Base-by-base conservation (phyloP, 805 yeast species). In the Jamesozyma lodderae region DNA sequence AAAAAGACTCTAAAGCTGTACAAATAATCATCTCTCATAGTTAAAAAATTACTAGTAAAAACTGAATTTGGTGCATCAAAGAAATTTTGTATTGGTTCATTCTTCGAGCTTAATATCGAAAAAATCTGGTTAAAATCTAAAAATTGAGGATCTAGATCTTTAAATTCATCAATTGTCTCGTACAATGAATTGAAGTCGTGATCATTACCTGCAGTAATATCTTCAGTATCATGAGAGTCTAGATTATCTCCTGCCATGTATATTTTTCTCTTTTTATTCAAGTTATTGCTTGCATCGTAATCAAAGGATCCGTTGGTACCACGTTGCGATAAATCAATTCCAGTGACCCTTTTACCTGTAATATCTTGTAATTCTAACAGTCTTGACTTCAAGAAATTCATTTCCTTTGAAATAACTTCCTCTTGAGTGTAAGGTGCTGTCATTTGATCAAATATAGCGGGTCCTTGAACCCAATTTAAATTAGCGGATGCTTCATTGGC, bases 401-500 rank as follows among this genome's bases (percentile, higher is more conserved):
- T 47, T 39, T 58, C 62, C 32, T 49, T 53, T 31, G 42, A 32
- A 9, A 55, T 29, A 2, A 51, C 42, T n/a, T 51, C 59, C 15
- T 47, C 51, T 31, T 48, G 49, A 6, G 51, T 41, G 37, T 52
- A 52, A 14, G 54, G 49, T 3, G 50, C 43, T 1, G 49, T 44
- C 30, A 48, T 40, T 25, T 47, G 46, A 34, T 56, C 59, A 30
- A 54, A 49, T 11, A 56, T 53, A 3, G 57, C 59, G 9, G 61
- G 61, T 3, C 59, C 59, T 40, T 55, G 56, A 15, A 55, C 52
- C 55, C 55, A 55, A 37, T 55, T 50, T 38, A 51, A 45, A 22
- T 45, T 45, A 23, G 39, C 27, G 3, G 43, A 39, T 4, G 44
- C 28, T 24, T 46, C 49, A 31, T 46, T 47, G 3, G 54, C 48